Evolutionary conservation across 805 yeast species (phyloP).

Genomic region (Blastobotrys chiropterorum): DNA sequence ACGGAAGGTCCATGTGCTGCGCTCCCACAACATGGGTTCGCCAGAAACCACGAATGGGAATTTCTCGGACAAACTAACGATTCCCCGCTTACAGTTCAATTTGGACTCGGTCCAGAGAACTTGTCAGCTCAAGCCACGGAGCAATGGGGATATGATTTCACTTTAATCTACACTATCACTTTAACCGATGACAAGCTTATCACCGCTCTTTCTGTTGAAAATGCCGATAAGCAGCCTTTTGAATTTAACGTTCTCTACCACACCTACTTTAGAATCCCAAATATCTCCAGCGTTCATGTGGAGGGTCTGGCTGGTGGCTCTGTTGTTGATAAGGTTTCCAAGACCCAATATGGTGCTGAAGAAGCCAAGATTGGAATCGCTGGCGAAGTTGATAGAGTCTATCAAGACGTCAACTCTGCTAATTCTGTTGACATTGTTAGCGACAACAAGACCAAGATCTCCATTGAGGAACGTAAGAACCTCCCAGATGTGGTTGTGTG

Average conservation of each 20-base stretch:
- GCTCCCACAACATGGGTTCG: conserved; percentile 97
- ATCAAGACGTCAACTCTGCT: conserved; percentile 47
- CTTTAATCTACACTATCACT: conserved; percentile 63
- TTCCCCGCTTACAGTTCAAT: conserved; percentile 74
- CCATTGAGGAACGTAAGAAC: conserved; percentile 52
- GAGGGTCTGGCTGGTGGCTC: conserved; percentile 68
- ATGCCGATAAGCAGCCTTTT: conserved; percentile 54
- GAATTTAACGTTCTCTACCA: conserved; percentile 95
- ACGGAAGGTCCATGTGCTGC: conserved; percentile 48
- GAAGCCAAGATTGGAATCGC: conserved; percentile 24
- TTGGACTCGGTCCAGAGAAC: conserved; percentile 83
- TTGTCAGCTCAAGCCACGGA: conserved; percentile 54
- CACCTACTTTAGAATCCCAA: conserved; percentile 70
- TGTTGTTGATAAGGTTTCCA: conserved; percentile 71
- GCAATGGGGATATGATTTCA: conserved; percentile 70
- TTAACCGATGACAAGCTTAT: conserved; percentile 52
- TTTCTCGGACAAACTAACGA: conserved; percentile 77
- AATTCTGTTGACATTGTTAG: conserved; percentile 59
- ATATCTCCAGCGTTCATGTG: conserved; percentile 70
- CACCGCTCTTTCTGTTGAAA: conserved; percentile 70
- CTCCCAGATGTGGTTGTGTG: conserved; percentile 77
- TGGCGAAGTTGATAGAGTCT: conserved; percentile 79
- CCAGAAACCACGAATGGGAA: conserved; percentile 88
- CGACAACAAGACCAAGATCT: conserved; percentile 63
- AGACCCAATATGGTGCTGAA: conserved; percentile 37